Conservation (phyloP, 1,139 yeast genomes). For the Blastobotrys indianensis region DNA sequence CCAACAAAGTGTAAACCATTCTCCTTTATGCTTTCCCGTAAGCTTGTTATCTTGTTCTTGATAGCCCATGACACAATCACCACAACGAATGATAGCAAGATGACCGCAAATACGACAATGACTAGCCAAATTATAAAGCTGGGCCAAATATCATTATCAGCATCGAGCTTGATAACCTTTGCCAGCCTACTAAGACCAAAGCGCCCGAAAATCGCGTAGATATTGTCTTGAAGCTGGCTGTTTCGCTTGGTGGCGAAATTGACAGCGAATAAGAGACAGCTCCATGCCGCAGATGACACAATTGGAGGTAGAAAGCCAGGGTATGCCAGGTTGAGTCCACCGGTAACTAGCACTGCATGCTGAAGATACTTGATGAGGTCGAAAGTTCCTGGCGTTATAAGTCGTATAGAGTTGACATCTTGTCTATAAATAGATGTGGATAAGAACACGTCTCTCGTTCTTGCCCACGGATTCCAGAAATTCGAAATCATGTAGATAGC, state of each 20-base stretch:
- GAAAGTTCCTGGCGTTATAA: constrained; percentile 51
- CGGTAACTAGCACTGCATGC: constrained; percentile 51
- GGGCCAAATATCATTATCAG: constrained; percentile 32
- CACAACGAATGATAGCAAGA: constrained; percentile 13
- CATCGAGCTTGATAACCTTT: constrained; percentile 24
- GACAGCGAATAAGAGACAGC: constrained; percentile 29
- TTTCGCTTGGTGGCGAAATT: constrained; percentile 17
- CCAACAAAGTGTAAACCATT: constrained; percentile 19
- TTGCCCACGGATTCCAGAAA: constrained; percentile 52
- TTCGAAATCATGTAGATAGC: constrained; percentile 39
- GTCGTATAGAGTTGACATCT: constrained; percentile 50
- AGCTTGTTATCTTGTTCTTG: constrained; percentile 11
- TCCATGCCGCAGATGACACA: constrained; percentile 40
- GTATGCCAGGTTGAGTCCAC: constrained; percentile 48
- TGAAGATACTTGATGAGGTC: constrained; percentile 50
- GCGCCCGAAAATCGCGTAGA: constrained; percentile 21
- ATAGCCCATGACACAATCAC: constrained; percentile 13
- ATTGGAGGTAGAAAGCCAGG: constrained; percentile 64
- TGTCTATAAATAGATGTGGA: constrained; percentile 57
- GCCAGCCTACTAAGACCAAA: constrained; percentile 30
- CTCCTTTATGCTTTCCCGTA: constrained; percentile 16
- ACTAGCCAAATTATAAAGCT: constrained; percentile 33
- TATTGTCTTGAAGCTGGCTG: constrained; percentile 21
- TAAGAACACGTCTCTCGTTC: constrained; percentile 52
- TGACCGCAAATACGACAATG: constrained; percentile 19